A percentile compares a stretch with the other conserved stretches of the same genome.
phyloP scores from a whole-genome alignment of 495 filamentous ascomycete genomes.

The Physcia stellaris region DNA sequence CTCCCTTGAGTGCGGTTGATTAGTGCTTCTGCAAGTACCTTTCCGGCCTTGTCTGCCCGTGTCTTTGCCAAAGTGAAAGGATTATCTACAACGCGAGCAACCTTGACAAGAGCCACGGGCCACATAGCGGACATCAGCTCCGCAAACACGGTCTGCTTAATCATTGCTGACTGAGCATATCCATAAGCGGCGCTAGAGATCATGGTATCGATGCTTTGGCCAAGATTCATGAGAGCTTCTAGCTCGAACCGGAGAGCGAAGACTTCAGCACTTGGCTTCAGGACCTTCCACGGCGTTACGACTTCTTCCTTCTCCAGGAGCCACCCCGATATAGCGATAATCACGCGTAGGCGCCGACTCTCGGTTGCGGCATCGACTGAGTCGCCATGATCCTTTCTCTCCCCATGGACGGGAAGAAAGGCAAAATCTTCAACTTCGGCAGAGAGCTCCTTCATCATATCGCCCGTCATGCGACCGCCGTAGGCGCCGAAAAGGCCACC shows the following conservation, averaged over 20 bases:
- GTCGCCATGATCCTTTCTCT: conserved; percentile 11
- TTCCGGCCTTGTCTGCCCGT: conserved; percentile 75
- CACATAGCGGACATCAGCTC: conserved; percentile 57
- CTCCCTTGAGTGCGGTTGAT: conserved; percentile 79
- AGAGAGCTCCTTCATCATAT: conserved; percentile 78
- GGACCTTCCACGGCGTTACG: conserved; percentile 58
- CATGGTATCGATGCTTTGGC: conserved; percentile 57
- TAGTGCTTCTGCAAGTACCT: conserved; percentile 73
- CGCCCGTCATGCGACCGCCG: conserved; percentile 67
- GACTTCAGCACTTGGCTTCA: conserved; percentile 58
- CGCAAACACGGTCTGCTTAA: conserved; percentile 64
- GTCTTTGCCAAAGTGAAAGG: conserved; percentile 75
- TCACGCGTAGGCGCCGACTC: conserved; percentile 59
- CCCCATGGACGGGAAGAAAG: conserved; percentile 58
- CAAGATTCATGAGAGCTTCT: conserved; percentile 62
- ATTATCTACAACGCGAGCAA: conserved; percentile 74
- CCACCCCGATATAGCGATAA: conserved; percentile 76
- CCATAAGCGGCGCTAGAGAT: conserved; percentile 67
- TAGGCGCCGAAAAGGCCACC: conserved; percentile 83
- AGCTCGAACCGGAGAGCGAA: conserved; percentile 80
- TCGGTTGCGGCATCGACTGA: conserved; percentile 11
- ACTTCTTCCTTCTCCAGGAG: conserved; percentile 58
- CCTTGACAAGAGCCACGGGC: conserved; percentile 65
- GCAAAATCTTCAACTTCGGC: conserved; percentile 81
- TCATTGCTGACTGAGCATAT: conserved; percentile 62